Conservation (phyloP, 176 grass and related monocot genomes). For the Dendrocalamus sinicus region DNA sequence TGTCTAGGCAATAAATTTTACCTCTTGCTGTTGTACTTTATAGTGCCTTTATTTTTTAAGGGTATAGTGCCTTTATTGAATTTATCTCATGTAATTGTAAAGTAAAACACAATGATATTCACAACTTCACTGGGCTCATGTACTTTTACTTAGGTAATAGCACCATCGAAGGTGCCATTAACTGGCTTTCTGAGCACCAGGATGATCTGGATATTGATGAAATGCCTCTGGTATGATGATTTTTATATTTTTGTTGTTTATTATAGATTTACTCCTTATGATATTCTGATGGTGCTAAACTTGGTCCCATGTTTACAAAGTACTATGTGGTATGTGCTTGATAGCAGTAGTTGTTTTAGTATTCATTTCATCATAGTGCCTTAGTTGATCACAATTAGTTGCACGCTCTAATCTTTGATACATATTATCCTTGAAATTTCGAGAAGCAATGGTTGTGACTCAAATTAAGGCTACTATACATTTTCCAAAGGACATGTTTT, state of each 20-base stretch:
- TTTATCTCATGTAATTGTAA: conserved; percentile 17
- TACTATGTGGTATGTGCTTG: no score
- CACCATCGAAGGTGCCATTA: conserved; percentile 94
- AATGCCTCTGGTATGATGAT: conserved; percentile 85
- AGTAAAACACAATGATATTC: not conserved
- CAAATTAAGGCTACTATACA: not conserved
- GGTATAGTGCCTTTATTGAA: not conserved
- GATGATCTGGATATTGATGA: conserved; percentile 94
- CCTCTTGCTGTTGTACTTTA: not conserved
- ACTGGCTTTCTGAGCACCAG: conserved; percentile 98
- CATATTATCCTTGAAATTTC: not conserved
- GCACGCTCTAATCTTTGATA: conserved; percentile 6
- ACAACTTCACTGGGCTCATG: not conserved
- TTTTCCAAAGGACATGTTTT: conserved; percentile 12
- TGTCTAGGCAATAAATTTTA: not conserved
- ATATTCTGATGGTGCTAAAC: no score
- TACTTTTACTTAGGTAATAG: conserved; percentile 79
- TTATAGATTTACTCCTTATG: no score
- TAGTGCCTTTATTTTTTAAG: not conserved
- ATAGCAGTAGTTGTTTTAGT: conserved; percentile 17
- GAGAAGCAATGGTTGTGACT: not conserved
- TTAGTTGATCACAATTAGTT: not conserved
- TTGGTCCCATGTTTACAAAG: no score
- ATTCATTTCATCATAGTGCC: conserved; percentile 13
- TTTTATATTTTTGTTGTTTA: no score